A percentile compares a stretch with the other conserved stretches of the same genome.
Conservation (phyloP, 306 rosid species). For the Vigna unguiculata region DNA sequence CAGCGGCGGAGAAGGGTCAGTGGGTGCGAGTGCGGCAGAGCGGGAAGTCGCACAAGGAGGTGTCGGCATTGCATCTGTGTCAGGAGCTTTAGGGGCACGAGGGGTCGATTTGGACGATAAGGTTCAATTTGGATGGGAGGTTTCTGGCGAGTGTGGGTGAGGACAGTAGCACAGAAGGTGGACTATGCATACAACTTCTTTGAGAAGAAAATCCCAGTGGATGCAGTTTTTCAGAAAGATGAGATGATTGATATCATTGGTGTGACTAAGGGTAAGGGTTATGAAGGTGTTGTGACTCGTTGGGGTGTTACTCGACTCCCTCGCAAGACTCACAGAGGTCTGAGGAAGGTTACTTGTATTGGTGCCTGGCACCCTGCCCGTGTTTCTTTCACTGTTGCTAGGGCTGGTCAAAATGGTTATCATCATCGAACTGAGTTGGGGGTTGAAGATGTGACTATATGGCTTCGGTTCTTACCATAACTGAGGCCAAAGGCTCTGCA, state of each 20-base stretch:
- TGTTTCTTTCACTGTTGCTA: slow-evolving; percentile 85
- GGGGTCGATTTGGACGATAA: slow-evolving; percentile 76
- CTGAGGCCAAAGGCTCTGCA: no score
- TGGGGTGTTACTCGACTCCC: slow-evolving; percentile 97
- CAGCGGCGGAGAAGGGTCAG: slow-evolving; percentile 50
- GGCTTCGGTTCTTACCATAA: no score
- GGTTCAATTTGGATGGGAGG: slow-evolving; percentile 62
- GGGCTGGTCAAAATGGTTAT: slow-evolving; percentile 94
- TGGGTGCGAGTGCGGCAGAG: slow-evolving; percentile 73
- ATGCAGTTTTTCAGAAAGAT: slow-evolving; percentile 85
- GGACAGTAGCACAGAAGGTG: slow-evolving; percentile 71
- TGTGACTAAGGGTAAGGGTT: no score
- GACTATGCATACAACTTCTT: slow-evolving; percentile 76
- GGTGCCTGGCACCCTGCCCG: slow-evolving; percentile 98
- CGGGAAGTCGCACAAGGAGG: slow-evolving; percentile 70
- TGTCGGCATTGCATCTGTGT: slow-evolving; percentile 73
- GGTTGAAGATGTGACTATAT: no score
- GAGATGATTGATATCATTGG: slow-evolving; percentile 91
- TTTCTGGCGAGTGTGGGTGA: slow-evolving; percentile 78
- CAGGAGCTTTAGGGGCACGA: slow-evolving; percentile 82
- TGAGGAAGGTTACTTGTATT: slow-evolving; percentile 92
- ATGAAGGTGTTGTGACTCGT: no score
- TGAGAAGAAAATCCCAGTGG: slow-evolving; percentile 80
- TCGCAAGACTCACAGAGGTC: slow-evolving; percentile 88
- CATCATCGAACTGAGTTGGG: slow-evolving; percentile 94